Conservation (phyloP, 768 basidiomycete species). For the Pleurotus tuoliensis region DNA sequence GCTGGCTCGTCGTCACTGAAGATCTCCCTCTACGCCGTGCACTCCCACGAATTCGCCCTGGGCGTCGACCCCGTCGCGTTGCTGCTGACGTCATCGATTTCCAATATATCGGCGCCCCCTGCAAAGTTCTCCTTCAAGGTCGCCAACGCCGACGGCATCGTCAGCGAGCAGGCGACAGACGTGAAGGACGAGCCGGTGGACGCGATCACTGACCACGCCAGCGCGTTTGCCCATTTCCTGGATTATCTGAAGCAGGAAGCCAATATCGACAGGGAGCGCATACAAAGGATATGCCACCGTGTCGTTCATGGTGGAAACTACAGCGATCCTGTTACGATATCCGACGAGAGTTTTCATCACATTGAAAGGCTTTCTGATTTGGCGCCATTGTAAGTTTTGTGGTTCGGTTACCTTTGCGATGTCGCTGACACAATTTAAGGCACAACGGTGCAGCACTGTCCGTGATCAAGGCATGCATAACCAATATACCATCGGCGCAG, state of each 20-base stretch:
- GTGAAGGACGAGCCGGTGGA: slow-evolving; percentile 34
- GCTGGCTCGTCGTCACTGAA: slow-evolving; percentile 87
- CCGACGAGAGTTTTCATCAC: slow-evolving; percentile 63
- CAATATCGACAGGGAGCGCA: slow-evolving; percentile 36
- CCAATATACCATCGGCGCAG: slow-evolving; percentile 58
- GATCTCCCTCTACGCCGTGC: slow-evolving; percentile 57
- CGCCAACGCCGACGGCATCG: slow-evolving; percentile 9
- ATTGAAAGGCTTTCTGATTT: slow-evolving; percentile 74
- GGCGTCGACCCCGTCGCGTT: slow-evolving; percentile 32
- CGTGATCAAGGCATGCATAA: slow-evolving; percentile 58
- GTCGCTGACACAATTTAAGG: slow-evolving; percentile 21
- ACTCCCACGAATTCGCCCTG: slow-evolving; percentile 12
- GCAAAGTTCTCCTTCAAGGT: slow-evolving; percentile 45
- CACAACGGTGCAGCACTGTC: slow-evolving; percentile 63
- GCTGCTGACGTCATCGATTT: slow-evolving; percentile 46
- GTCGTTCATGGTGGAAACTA: slow-evolving; percentile 89
- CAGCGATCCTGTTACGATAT: slow-evolving; percentile 64
- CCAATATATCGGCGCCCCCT: slow-evolving; percentile 55
- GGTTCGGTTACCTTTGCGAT: not conserved
- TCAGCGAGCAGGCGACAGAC: slow-evolving; percentile 20
- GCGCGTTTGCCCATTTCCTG: slow-evolving; percentile 63
- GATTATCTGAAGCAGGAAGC: slow-evolving; percentile 37
- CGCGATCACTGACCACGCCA: slow-evolving; percentile 50
- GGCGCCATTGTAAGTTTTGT: slow-evolving; percentile 64
- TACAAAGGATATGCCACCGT: slow-evolving; percentile 64